Evolutionary conservation across 139 green algal genomes (phyloP).

Genomic region (Micractinium sp.): DNA sequence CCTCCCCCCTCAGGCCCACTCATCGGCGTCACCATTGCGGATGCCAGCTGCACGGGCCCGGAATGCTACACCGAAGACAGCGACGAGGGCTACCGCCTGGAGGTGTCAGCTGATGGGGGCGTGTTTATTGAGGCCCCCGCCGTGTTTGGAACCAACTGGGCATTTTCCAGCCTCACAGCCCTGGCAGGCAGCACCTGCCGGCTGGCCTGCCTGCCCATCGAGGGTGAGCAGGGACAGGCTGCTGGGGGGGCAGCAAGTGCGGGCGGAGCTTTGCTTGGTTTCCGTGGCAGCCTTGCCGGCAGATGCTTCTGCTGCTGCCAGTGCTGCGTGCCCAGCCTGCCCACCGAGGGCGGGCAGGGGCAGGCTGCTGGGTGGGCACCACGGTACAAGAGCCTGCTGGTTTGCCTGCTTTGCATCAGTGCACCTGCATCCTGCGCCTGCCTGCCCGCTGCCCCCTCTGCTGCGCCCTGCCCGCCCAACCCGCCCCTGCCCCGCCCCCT

Average conservation of each 20-base stretch:
- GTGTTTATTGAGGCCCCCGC: neutral
- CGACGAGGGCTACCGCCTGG: neutral
- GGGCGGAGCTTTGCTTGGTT: neutral
- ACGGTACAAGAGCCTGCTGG: neutral
- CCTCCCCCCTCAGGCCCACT: too few species aligned
- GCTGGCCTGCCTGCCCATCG: neutral
- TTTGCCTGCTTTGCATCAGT: neutral
- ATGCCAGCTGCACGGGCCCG: too few species aligned
- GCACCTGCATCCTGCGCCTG: neutral
- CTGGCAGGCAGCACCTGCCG: neutral
- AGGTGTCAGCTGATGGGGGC: too few species aligned
- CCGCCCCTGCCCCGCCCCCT: neutral
- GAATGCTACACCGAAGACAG: too few species aligned
- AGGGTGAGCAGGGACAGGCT: neutral
- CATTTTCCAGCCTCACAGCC: neutral
- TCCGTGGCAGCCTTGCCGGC: neutral
- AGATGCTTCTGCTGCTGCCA: neutral
- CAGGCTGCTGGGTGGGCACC: neutral
- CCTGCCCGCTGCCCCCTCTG: neutral
- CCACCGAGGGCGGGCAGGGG: neutral
- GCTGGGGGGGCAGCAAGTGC: too few species aligned
- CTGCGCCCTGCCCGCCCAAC: neutral
- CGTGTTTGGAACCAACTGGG: neutral
- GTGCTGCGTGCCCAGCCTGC: neutral
- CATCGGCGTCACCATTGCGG: too few species aligned